phyloP scores from a whole-genome alignment of 2,329 filamentous ascomycete genomes.

The Fusarium kyushuense region DNA sequence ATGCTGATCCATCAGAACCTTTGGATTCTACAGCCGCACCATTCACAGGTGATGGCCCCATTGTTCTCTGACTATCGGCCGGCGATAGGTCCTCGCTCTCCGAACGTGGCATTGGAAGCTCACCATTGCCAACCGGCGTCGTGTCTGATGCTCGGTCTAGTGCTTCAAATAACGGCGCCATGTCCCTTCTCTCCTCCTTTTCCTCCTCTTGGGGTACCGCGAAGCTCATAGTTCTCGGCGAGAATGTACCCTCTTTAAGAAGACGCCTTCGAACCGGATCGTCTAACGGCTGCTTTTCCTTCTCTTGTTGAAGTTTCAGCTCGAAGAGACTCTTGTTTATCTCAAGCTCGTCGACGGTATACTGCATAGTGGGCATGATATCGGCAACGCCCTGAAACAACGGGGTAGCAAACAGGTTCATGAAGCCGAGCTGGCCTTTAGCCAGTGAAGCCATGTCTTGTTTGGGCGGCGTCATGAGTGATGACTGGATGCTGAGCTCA shows the following conservation, averaged over 20 bases:
- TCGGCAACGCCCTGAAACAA: constrained; percentile 90
- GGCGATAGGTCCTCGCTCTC: constrained; percentile 47
- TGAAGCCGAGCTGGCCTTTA: constrained; percentile 93
- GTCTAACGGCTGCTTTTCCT: constrained; percentile 59
- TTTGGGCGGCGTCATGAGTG: constrained; percentile 85
- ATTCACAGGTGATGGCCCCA: constrained; percentile 45
- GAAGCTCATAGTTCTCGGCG: constrained; percentile 60
- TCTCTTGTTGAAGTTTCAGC: constrained; percentile 72
- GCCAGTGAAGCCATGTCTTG: constrained; percentile 86
- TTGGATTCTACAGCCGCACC: constrained; percentile 52
- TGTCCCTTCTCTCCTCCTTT: constrained; percentile 44
- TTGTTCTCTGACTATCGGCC: constrained; percentile 47
- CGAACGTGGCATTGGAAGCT: constrained; percentile 42
- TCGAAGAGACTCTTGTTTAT: constrained; percentile 82
- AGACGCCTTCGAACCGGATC: constrained; percentile 54
- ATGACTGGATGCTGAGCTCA: constrained; percentile 87
- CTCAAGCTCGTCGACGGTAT: constrained; percentile 84
- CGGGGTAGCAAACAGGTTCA: constrained; percentile 94
- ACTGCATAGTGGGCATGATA: constrained; percentile 85
- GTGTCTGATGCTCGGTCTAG: constrained; percentile 38
- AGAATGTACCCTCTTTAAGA: constrained; percentile 58
- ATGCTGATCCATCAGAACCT: constrained; percentile 59
- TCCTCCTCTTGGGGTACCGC: constrained; percentile 49
- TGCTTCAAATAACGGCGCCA: constrained; percentile 31
- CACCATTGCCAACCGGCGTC: constrained; percentile 37